Evolutionary conservation across 768 basidiomycete species (phyloP).

Genomic region (Gloeophyllum trabeum): DNA sequence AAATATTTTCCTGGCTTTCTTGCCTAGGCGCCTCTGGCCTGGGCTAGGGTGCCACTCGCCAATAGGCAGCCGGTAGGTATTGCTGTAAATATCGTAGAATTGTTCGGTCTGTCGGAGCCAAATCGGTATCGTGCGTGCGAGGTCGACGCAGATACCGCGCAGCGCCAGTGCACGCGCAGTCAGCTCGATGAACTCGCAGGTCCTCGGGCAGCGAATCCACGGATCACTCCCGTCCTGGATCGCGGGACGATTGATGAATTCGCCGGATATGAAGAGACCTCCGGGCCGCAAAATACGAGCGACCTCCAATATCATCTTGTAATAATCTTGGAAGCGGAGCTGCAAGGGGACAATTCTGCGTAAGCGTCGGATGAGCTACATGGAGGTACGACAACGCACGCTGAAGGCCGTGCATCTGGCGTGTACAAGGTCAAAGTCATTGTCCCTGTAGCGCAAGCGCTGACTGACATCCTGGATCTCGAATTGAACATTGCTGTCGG

Average conservation of each 20-base stretch:
- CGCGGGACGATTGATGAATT: constrained; percentile 37
- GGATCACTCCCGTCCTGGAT: constrained; percentile 19
- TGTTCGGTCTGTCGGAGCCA: constrained; percentile 23
- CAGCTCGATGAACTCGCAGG: constrained; percentile 22
- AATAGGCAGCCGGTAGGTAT: constrained; percentile 34
- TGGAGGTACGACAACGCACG: constrained; percentile 28
- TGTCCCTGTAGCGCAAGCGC: constrained; percentile 35
- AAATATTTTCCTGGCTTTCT: constrained; percentile 25
- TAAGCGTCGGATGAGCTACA: too few relatives aligned
- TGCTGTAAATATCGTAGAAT: constrained; percentile 30
- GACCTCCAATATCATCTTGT: constrained; percentile 40
- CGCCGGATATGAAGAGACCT: constrained; percentile 60
- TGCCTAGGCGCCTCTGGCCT: constrained; percentile 26
- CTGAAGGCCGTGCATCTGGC: constrained; percentile 49
- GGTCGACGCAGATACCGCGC: constrained; percentile 21
- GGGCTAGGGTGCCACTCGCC: constrained; percentile 39
- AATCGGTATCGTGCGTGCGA: constrained; percentile 24
- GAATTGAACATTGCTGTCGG: constrained; percentile 49
- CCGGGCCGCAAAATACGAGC: constrained; percentile 55
- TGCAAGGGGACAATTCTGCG: too few relatives aligned
- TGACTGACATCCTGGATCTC: constrained; percentile 55
- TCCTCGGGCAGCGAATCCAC: constrained; percentile 8
- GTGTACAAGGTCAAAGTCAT: constrained; percentile 58
- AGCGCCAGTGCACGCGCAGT: constrained; percentile 27
- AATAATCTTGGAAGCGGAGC: constrained; percentile 45